Evolutionary conservation across 1,139 yeast genomes (phyloP).

Genomic region (Debaryomyces fabryi): DNA sequence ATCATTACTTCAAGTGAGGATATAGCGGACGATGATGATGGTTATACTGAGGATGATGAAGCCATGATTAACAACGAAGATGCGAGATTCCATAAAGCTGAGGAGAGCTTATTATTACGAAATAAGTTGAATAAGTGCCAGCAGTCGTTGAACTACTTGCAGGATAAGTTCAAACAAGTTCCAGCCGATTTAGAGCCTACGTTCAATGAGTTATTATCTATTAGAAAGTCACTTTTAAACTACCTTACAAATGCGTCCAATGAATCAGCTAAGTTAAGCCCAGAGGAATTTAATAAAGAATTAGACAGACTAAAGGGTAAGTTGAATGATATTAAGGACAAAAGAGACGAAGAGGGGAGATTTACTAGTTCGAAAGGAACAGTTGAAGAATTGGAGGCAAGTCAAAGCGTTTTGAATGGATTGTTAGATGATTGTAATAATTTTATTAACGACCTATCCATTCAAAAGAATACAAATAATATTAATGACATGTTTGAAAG

Average conservation of each 20-base stretch:
- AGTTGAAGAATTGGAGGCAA: slow-evolving; percentile 26
- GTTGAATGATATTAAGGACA: slow-evolving; percentile 34
- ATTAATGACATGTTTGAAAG: slow-evolving; percentile 25
- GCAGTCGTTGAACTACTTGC: slow-evolving; percentile 54
- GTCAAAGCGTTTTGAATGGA: slow-evolving; percentile 69
- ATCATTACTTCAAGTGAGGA: slow-evolving; percentile 56
- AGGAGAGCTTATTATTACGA: slow-evolving; percentile 60
- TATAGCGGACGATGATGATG: slow-evolving; percentile 30
- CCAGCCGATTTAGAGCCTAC: slow-evolving; percentile 56
- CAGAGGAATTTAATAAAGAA: slow-evolving; percentile 12
- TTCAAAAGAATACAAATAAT: slow-evolving; percentile 50
- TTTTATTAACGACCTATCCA: slow-evolving; percentile 66
- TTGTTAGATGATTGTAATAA: slow-evolving; percentile 81
- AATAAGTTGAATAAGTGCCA: slow-evolving; percentile 62
- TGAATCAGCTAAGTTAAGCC: slow-evolving; percentile 9
- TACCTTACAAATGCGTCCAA: slow-evolving; percentile 29
- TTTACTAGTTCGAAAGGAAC: slow-evolving; percentile 29
- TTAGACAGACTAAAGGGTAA: slow-evolving; percentile 24
- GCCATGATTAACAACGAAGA: slow-evolving; percentile 12
- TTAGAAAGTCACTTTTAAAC: slow-evolving; percentile 39
- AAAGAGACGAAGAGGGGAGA: slow-evolving; percentile 39
- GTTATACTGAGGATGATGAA: slow-evolving; percentile 25
- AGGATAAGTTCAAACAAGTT: slow-evolving; percentile 54
- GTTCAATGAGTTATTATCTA: slow-evolving; percentile 49
- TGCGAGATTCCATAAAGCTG: slow-evolving; percentile 40